Conservation (phyloP, 164 flowering plant genomes). For the Santalum album region DNA sequence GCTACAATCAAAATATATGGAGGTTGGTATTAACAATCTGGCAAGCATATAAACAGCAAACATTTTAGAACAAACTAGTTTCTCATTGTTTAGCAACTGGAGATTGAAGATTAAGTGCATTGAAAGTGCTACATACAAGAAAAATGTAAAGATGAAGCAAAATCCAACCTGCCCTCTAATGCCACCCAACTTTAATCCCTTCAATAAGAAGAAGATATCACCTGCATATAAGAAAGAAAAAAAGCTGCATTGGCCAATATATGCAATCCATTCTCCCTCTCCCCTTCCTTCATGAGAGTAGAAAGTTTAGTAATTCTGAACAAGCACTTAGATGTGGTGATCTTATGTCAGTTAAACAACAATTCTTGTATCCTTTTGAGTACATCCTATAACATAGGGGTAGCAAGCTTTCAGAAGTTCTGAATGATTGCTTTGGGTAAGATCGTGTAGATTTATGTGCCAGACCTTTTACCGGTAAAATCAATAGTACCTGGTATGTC, state of each 20-base stretch:
- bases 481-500: constrained; percentile 69
- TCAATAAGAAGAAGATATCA: constrained; percentile 71
- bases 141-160: neutral
- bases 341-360: neutral
- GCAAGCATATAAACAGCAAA: too few species aligned
- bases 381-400: neutral
- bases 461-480: neutral
- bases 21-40: too few species aligned
- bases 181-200: constrained; percentile 23
- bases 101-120: too few species aligned
- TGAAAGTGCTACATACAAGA: too few species aligned
- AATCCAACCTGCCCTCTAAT: constrained; percentile 2
- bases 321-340: neutral
- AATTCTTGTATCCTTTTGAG: neutral
- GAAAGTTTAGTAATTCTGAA: neutral
- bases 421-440: neutral
- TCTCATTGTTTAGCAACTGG: too few species aligned
- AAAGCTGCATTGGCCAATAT: neutral
- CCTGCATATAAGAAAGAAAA: constrained; percentile 31
- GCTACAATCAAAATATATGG: too few species aligned
- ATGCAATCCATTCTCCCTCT: neutral
- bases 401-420: neutral
- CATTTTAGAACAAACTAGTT: too few species aligned
- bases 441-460: neutral
- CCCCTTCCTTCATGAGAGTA: neutral